Percentiles rank a stretch among this genome's conserved stretches.
These are phyloP conservation scores for Zizania palustris DNA, from an alignment of 202 grass and related monocot species.

Conservation along the genomic window DNA sequence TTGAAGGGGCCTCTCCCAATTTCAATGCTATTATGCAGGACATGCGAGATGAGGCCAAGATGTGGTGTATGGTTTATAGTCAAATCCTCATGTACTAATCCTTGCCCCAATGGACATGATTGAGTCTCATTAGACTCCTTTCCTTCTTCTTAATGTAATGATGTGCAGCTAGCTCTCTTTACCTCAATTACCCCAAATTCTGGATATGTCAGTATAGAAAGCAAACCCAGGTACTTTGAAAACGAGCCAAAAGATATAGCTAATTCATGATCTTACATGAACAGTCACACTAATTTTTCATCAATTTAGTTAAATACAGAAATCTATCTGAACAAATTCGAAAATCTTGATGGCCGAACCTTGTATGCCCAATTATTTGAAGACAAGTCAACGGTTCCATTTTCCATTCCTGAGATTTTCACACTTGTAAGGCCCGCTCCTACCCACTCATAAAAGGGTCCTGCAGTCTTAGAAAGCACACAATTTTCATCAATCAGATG, in stretches of 20 bases:
- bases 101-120: too few species aligned
- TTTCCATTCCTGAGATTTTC: slow-evolving; percentile 62
- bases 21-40: not conserved
- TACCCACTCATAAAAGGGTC: slow-evolving; percentile 81
- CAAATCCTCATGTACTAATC: too few species aligned
- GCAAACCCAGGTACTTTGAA: not conserved
- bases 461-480: slow-evolving; percentile 75
- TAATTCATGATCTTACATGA: not conserved
- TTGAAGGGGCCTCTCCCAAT: not conserved
- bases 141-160: too few species aligned
- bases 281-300: not conserved
- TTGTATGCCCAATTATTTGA: slow-evolving; percentile 73
- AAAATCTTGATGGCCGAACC: slow-evolving; percentile 50
- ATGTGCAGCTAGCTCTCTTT: too few species aligned
- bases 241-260: slow-evolving; percentile 17
- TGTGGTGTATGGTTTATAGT: not conserved
- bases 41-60: not conserved
- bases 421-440: slow-evolving; percentile 84
- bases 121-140: too few species aligned
- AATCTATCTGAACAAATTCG: not conserved
- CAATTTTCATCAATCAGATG: slow-evolving; percentile 32
- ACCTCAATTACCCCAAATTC: slow-evolving; percentile 20
- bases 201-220: slow-evolving; percentile 20
- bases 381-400: slow-evolving; percentile 59
- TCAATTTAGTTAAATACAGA: slow-evolving; percentile 13